These are phyloP conservation scores for Termitomyces sp. DNA, from an alignment of 768 basidiomycete genomes.

Conservation along the genomic window DNA sequence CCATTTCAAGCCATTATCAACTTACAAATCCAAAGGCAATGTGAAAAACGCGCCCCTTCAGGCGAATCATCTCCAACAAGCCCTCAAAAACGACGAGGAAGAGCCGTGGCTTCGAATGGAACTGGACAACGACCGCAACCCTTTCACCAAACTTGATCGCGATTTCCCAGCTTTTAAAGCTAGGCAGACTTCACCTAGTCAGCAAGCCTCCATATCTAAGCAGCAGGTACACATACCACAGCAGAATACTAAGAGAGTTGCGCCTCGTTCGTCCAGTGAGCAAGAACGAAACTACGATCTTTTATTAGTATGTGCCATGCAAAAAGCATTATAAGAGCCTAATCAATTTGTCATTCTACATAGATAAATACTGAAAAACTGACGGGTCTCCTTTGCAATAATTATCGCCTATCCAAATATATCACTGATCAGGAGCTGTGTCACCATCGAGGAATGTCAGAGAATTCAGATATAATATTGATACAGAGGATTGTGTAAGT, in stretches of 20 bases:
- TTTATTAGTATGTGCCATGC: conserved; percentile 19
- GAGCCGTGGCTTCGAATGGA: conserved; percentile 19
- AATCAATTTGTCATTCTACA: not conserved
- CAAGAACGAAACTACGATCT: conserved; percentile 21
- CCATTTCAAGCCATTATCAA: not conserved
- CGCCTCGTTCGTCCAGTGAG: not conserved
- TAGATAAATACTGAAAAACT: conserved; percentile 27
- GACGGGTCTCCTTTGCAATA: conserved; percentile 22
- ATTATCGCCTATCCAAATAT: conserved; percentile 18
- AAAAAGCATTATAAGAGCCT: too few species aligned
- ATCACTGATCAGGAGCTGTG: conserved; percentile 15
- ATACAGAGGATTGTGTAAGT: conserved; percentile 37
- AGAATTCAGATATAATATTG: conserved; percentile 31
- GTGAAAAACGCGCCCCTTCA: conserved; percentile 9
- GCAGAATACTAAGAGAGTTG: not conserved
- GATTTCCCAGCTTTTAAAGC: conserved; percentile 17
- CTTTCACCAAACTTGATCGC: conserved; percentile 20
- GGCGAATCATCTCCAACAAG: not conserved
- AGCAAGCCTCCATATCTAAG: not conserved
- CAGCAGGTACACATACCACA: not conserved
- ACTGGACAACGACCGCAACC: conserved; percentile 16
- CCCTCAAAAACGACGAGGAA: conserved; percentile 10
- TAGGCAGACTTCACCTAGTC: not conserved
- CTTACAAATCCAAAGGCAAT: conserved; percentile 12
- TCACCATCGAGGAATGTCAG: conserved; percentile 11